phyloP scores from a whole-genome alignment of 768 basidiomycete species.

The Rhizopogon vulgaris region DNA sequence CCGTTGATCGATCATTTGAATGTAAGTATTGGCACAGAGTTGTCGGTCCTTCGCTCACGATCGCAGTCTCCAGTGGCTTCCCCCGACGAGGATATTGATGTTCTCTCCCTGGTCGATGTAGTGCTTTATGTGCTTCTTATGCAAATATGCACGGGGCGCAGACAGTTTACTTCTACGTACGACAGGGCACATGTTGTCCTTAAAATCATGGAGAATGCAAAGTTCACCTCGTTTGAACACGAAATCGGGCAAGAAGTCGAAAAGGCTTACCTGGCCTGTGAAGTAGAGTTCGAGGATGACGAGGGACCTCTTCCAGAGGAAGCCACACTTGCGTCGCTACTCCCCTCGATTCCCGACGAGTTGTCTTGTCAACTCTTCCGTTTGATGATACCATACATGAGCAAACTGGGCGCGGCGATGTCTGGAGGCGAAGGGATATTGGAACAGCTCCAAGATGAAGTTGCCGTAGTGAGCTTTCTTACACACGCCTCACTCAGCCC shows the following conservation, averaged over 20 bases:
- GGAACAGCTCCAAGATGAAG: background rate
- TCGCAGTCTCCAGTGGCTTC: background rate
- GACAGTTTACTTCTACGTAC: background rate
- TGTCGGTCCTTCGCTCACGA: background rate
- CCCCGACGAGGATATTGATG: background rate
- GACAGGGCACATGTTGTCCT: background rate
- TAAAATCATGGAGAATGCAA: background rate
- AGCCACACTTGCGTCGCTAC: background rate
- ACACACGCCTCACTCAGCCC: background rate
- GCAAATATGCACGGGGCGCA: conserved; percentile 1
- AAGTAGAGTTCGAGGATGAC: background rate
- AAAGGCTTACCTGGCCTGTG: background rate
- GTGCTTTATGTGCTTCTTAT: conserved; percentile 6
- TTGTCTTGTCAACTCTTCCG: conserved; percentile 12
- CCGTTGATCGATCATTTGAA: background rate
- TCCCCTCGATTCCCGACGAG: background rate
- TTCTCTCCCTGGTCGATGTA: background rate
- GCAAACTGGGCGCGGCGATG: background rate
- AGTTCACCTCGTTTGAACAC: background rate
- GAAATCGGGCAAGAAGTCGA: background rate
- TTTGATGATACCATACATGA: conserved; percentile 25
- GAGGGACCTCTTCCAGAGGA: background rate
- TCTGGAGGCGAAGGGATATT: background rate
- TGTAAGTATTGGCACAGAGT: too few species aligned
- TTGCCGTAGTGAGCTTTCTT: background rate